Evolutionary conservation across 176 grass and related monocot genomes (phyloP).

Genomic region (Puya raimondii): DNA sequence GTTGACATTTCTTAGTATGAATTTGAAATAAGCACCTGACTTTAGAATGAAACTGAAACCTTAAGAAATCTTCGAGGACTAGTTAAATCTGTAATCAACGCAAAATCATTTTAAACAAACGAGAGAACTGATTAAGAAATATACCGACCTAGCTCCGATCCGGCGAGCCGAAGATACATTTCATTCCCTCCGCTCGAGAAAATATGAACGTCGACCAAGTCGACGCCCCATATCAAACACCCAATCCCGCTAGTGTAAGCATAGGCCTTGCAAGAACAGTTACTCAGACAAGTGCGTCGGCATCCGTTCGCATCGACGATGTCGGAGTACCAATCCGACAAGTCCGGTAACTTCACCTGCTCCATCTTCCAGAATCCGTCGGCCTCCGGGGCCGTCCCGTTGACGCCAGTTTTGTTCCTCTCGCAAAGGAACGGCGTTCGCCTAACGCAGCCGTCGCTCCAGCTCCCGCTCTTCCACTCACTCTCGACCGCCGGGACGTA

Average conservation of each 20-base stretch:
- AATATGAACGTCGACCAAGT: slow-evolving; percentile 64
- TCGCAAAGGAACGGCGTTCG: slow-evolving; percentile 29
- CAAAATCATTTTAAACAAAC: neutral
- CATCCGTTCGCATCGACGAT: slow-evolving; percentile 32
- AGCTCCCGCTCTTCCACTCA: slow-evolving; percentile 33
- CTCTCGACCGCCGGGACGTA: slow-evolving; percentile 19
- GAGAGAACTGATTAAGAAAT: neutral
- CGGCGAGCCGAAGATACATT: slow-evolving; percentile 48
- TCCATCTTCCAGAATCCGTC: slow-evolving; percentile 42
- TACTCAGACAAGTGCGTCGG: slow-evolving; percentile 31
- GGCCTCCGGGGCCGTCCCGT: neutral
- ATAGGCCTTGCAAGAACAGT: slow-evolving; percentile 71
- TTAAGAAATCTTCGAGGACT: no score
- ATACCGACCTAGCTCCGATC: slow-evolving; percentile 34
- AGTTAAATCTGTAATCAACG: no score
- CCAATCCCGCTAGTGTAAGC: slow-evolving; percentile 30
- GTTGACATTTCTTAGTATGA: neutral
- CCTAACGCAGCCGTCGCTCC: slow-evolving; percentile 50
- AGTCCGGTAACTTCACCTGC: slow-evolving; percentile 63
- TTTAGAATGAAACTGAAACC: no score
- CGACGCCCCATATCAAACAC: slow-evolving; percentile 56
- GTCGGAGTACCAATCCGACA: slow-evolving; percentile 29
- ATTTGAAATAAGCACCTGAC: neutral
- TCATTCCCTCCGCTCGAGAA: slow-evolving; percentile 43
- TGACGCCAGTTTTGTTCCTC: slow-evolving; percentile 6